phyloP scores from a whole-genome alignment of 768 basidiomycete genomes.

The Boletus reticulatus region DNA sequence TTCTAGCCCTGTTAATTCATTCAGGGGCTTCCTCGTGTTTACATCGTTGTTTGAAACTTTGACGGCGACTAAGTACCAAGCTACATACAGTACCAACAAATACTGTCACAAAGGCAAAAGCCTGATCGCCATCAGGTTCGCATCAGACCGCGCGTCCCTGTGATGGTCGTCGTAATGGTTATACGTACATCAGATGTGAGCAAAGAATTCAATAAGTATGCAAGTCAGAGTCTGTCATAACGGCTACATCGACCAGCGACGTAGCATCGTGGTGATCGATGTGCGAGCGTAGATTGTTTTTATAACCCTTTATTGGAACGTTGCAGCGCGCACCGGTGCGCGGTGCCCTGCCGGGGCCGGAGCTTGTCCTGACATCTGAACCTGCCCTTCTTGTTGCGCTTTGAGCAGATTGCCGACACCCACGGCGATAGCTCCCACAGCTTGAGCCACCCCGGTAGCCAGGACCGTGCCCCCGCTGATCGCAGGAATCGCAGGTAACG shows the following conservation, averaged over 20 bases:
- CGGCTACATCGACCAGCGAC: constrained; percentile 24
- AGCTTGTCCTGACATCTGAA: constrained; percentile 24
- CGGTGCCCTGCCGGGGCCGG: constrained; percentile 21
- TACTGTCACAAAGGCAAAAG: constrained; percentile 6
- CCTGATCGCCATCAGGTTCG: constrained; percentile 15
- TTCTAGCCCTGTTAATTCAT: constrained; percentile 17
- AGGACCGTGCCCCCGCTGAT: constrained; percentile 70
- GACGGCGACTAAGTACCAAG: constrained; percentile 19
- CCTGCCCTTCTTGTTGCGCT: constrained; percentile 43
- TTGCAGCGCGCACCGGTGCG: constrained; percentile 29
- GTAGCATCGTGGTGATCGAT: constrained; percentile 6
- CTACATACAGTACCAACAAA: constrained; percentile 15
- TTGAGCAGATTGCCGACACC: constrained; percentile 63
- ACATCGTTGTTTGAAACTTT: constrained; percentile 21
- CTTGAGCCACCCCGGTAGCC: constrained; percentile 72
- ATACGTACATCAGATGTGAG: constrained; percentile 7
- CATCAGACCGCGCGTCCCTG: constrained; percentile 1
- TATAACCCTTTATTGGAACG: constrained; percentile 22
- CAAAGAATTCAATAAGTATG: constrained; percentile 21
- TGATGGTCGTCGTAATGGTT: constrained; percentile 8
- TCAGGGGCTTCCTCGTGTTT: constrained; percentile 28
- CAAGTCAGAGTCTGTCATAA: constrained; percentile 14
- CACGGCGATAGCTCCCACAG: constrained; percentile 75
- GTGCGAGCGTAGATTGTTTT: background rate
- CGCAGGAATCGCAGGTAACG: constrained; percentile 68